Percentiles rank a stretch among this genome's conserved stretches.
Conservation (phyloP, 1,284 basidiomycete species). For the Trametes polyzona region DNA sequence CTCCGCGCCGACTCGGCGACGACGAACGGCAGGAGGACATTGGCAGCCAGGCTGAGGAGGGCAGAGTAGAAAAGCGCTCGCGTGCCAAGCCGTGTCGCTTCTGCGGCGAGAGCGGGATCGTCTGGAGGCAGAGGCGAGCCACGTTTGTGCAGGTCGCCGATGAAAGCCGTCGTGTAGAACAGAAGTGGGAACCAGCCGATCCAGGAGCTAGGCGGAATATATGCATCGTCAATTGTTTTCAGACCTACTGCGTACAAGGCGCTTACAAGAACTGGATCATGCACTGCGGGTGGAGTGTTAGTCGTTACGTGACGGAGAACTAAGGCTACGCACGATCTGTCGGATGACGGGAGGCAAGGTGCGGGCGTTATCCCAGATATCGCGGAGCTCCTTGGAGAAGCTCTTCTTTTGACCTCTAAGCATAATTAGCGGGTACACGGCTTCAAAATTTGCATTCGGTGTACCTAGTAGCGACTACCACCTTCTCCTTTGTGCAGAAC, state of each 20-base stretch:
- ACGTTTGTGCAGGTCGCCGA: constrained; percentile 83
- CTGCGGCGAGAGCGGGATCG: constrained; percentile 36
- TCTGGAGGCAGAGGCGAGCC: constrained; percentile 39
- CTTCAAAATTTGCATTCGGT: constrained; percentile 16
- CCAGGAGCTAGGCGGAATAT: constrained; percentile 61
- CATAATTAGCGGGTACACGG: neutral
- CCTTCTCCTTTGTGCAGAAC: constrained; percentile 75
- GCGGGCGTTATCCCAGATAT: constrained; percentile 71
- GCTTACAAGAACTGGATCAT: constrained; percentile 88
- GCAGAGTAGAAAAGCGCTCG: constrained; percentile 83
- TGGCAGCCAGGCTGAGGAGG: constrained; percentile 69
- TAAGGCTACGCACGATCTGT: constrained; percentile 70
- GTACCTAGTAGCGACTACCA: constrained; percentile 59
- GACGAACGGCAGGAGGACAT: constrained; percentile 76
- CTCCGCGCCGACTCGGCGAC: constrained; percentile 44
- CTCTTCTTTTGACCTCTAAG: constrained; percentile 42
- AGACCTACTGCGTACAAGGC: neutral
- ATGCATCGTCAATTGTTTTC: constrained; percentile 15
- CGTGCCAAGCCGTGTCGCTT: constrained; percentile 78
- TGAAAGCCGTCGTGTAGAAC: constrained; percentile 87
- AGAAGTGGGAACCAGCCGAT: constrained; percentile 89
- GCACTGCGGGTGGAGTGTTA: constrained; percentile 47
- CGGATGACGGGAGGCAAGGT: constrained; percentile 77
- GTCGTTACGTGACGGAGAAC: constrained; percentile 6
- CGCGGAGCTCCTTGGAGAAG: constrained; percentile 55